phyloP scores from a whole-genome alignment of 495 filamentous ascomycete species.

The Trichoderma reesei region DNA sequence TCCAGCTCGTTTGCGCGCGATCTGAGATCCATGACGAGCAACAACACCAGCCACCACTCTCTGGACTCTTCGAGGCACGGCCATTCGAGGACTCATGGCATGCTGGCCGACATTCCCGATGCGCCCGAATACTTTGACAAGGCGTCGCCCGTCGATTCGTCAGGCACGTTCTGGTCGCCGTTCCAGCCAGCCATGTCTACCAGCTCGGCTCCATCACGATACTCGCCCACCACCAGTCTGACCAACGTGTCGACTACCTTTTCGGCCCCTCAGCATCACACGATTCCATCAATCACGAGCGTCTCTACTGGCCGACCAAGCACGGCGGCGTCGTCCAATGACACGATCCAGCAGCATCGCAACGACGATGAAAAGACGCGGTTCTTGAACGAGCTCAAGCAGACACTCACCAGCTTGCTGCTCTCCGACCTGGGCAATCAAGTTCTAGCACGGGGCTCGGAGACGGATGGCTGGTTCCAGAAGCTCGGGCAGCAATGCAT shows the following conservation, averaged over 20 bases:
- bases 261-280: conserved; percentile 28
- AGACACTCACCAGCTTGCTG: conserved; percentile 72
- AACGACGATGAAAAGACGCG: conserved; percentile 42
- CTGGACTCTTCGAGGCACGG: conserved; percentile 55
- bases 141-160: conserved; percentile 62
- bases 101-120: conserved; percentile 54
- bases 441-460: conserved; percentile 76
- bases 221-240: conserved; percentile 46
- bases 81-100: conserved; percentile 43
- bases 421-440: conserved; percentile 82
- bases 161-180: conserved; percentile 81
- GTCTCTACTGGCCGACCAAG: conserved; percentile 36
- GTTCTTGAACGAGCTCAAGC: conserved; percentile 69
- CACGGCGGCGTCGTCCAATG: conserved; percentile 48
- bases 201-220: conserved; percentile 47
- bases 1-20: conserved; percentile 23
- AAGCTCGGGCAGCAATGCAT: conserved; percentile 68
- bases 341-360: conserved; percentile 48
- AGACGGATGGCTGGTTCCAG: conserved; percentile 89
- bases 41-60: conserved; percentile 54
- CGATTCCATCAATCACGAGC: conserved; percentile 32
- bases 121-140: conserved; percentile 60
- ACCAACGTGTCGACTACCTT: conserved; percentile 40
- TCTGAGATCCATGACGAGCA: conserved; percentile 42
- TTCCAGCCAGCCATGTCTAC: conserved; percentile 55